Evolutionary conservation across 441 rosid genomes (phyloP).

Genomic region (Pelargonium australe): DNA sequence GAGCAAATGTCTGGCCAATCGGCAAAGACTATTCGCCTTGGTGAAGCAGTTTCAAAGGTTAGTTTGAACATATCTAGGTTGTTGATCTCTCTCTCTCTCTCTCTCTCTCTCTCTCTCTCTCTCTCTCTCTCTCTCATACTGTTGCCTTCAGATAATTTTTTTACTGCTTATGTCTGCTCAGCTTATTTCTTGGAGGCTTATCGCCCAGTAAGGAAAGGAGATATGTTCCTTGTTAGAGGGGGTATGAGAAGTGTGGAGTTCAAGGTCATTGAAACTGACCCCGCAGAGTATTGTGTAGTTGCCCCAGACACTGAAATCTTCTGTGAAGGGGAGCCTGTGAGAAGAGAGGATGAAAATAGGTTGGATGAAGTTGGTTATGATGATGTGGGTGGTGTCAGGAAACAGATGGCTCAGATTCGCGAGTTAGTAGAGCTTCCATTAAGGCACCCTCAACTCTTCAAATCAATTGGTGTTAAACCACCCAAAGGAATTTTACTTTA

Average conservation of each 20-base stretch:
- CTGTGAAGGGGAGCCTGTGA: constrained; percentile 24
- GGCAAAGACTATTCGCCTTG: constrained; percentile 48
- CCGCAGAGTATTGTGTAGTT: constrained; percentile 23
- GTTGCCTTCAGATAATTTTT: too few species aligned
- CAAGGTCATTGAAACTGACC: constrained; percentile 15
- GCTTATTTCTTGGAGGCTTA: constrained; percentile 18
- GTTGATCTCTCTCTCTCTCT: too few species aligned
- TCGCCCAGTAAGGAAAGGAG: constrained; percentile 19
- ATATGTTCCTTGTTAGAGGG: constrained; percentile 18
- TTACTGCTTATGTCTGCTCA: background rate
- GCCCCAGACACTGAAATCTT: constrained; percentile 20
- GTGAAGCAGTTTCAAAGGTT: constrained; percentile 59
- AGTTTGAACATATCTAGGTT: too few species aligned
- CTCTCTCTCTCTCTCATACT: too few species aligned
- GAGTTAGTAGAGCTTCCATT: constrained; percentile 24
- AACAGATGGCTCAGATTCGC: constrained; percentile 23
- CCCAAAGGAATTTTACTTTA: constrained; percentile 24
- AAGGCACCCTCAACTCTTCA: constrained; percentile 19
- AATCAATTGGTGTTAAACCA: constrained; percentile 16
- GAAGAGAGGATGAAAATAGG: constrained; percentile 21
- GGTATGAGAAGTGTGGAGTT: constrained; percentile 16
- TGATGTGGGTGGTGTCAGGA: constrained; percentile 24
- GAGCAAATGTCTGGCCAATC: constrained; percentile 61
- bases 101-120: too few species aligned
- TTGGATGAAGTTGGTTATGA: constrained; percentile 21